Base-by-base conservation (phyloP, 805 yeast species). In the Ascoidea asiatica region DNA sequence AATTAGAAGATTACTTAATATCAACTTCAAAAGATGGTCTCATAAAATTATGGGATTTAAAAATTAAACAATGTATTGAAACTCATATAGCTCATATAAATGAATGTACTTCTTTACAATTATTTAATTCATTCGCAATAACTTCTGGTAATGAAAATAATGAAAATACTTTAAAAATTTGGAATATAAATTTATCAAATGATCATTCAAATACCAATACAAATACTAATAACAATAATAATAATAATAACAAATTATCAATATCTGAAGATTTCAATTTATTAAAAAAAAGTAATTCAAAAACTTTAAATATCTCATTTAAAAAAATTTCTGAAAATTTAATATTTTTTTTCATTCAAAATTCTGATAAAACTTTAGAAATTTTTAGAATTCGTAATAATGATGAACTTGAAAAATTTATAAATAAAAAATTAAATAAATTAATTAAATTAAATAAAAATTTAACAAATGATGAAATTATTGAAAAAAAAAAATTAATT, bases 51-150 rank as follows among this genome's bases (percentile, higher is more conserved):
- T 92, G 99, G 99, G 97, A 92, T 56, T 63, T 92, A 53, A 81
- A 79, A 54, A 66, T 92, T 4, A 87, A 84, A 58, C 95, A 87
- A 59, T 86, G 97, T 62, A 67, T 88, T 4, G 99, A 92, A 59
- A 89, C 97, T 1, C 97, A 89, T 58, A 78, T 88, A 49, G 95
- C 97, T 0, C 95, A 87, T 58, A 71, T 83, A 19, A 89, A 90
- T 47, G 97, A 92, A 61, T 86, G 96, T 64, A 92, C 97, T 97
- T 67, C 84, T 2, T 23, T 23, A 3, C 19, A 29, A 7, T 8
- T 29, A 11, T 11, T 11, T 29, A 29, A 29, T 3, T 29, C 35
- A 29, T 50, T 79, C 44, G 64, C 74, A 22, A 61, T 88, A 19
- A 88, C 97, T 1, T 72, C 83, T 22, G 89, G 95, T 39, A 74